A percentile compares a stretch with the other conserved stretches of the same genome.
Conservation (phyloP, 2,329 filamentous ascomycete species). For the Spiromastix sp. region DNA sequence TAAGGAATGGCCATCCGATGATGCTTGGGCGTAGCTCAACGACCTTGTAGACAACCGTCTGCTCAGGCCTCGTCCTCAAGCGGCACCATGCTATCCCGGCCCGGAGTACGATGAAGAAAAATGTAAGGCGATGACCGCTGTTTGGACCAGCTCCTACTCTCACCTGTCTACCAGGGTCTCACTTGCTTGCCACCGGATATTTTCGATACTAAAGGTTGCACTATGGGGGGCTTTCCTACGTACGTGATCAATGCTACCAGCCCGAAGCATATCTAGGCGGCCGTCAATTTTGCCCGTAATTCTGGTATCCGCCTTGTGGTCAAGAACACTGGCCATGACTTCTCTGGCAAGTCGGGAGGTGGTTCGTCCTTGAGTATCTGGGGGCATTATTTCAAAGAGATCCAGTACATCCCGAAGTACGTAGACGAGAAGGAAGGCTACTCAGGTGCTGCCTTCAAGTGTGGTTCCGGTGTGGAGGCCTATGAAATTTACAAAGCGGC, state of each 20-base stretch:
- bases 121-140: slow-evolving; percentile 13
- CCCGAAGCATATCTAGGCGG: slow-evolving; percentile 14
- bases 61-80: slow-evolving; percentile 22
- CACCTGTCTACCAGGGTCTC: slow-evolving; percentile 17
- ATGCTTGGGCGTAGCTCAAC: slow-evolving; percentile 19
- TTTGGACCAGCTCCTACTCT: slow-evolving; percentile 13
- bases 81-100: slow-evolving; percentile 21
- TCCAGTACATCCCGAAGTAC: slow-evolving; percentile 24
- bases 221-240: slow-evolving; percentile 14
- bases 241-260: slow-evolving; percentile 28
- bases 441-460: slow-evolving; percentile 5
- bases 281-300: slow-evolving; percentile 33
- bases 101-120: slow-evolving; percentile 12
- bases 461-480: slow-evolving; percentile 5
- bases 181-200: slow-evolving; percentile 14
- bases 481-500: slow-evolving; percentile 5
- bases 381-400: slow-evolving; percentile 30
- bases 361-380: slow-evolving; percentile 26
- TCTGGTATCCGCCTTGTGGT: slow-evolving; percentile 37
- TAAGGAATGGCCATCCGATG: slow-evolving; percentile 11
- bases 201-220: slow-evolving; percentile 1
- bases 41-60: slow-evolving; percentile 24
- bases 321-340: slow-evolving; percentile 46
- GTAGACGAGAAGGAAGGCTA: slow-evolving; percentile 18
- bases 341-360: slow-evolving; percentile 26